Evolutionary conservation across 352 stramenopile genomes (phyloP), one percentile per base, ranked within the genome.

Genomic region (Plasmopara muralis): DNA sequence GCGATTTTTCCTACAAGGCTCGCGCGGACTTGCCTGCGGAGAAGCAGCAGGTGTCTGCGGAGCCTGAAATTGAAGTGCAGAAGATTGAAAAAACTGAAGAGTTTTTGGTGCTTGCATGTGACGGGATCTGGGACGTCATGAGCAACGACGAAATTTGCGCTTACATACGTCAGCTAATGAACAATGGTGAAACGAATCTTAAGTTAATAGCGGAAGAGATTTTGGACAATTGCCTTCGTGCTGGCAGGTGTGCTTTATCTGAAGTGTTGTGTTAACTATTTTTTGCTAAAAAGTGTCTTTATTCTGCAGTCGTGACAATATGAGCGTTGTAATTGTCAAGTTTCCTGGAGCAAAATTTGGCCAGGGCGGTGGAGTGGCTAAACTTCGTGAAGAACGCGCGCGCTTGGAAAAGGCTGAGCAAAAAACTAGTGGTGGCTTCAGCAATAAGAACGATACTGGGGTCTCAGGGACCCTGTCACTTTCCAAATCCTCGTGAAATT

Each of bases 121-220:
- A 97, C 50, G 91, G 89, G 37, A 95, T 97, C 47, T 97, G 91
- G 89, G 91, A 97, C 47, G 89, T 97, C 33, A 95, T 97, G 81
- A 81, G 58, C 43, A 95, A 96, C 53, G 82, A 97, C 57, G 80
- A 95, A 47, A 72, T 83, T 20, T 90, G 87, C 45, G 72, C 83
- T 29, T 95, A 89, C 60, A 85, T 96, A 30, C 79, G 82, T 30
- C 66, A 78, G 46, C 68, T 93, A 7, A 77, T 95, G 67, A 57
- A 56, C 50, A 74, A 83, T 31, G 82, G 82, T 47, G 77, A 93
- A 55, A 60, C 41, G 33, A 68, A 86, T 53, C 57, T 91, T 61
- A 70, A 72, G 14, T 67, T 93, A 43, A 83, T 91, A 55, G 77
- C 77, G 29, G 80, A 93, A 68, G 80, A 93, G 47, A 67, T 93